Base-by-base conservation (phyloP, 805 yeast species). In the Myxozyma udenii region DNA sequence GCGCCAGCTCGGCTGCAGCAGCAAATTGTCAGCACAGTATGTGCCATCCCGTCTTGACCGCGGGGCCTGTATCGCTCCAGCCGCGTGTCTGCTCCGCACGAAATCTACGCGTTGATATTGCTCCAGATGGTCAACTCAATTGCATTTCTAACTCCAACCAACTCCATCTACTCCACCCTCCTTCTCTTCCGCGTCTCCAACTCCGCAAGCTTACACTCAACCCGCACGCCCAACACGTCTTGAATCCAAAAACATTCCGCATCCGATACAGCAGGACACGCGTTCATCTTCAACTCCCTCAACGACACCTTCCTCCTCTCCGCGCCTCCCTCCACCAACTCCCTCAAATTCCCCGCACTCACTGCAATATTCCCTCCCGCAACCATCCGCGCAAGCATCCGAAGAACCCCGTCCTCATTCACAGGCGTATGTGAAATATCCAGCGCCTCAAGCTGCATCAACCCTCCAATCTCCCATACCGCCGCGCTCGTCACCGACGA, bases 351-450 rank as follows among this genome's bases (percentile, higher is more conserved):
- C 14, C 14, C 33, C 14, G 33, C 12, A 9, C 33, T 28, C 33
- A 9, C 9, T 28, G 33, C 14, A 9, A 14, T 28, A 9, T 28
- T 14, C 12, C 33, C 9, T 28, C 33, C 33, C 14, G 14, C 9
- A 28, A 28, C 33, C 41, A 48, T 11, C 18, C 42, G 21, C 2
- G 37, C 33, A 9, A 50, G 19, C 36, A 32, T 25, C 9, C 11
- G 11, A n/a, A 32, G 38, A 23, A 48, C 24, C 12, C 52, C 52
- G 7, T 16, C 7, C 24, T 48, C 41, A n/a, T 25, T 18, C 3
- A 48, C 33, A 12, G 21, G 16, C n/a, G 53, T 50, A 24, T 32
- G 26, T 37, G 49, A 39, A 5, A 50, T n/a, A 35, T 50, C 49
- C 18, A 50, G 33, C n/a, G 21, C 16, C 32, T 40, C 41, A 11